Conservation (phyloP, 352 stramenopile genomes). For the Globisporangium takayamanum region DNA sequence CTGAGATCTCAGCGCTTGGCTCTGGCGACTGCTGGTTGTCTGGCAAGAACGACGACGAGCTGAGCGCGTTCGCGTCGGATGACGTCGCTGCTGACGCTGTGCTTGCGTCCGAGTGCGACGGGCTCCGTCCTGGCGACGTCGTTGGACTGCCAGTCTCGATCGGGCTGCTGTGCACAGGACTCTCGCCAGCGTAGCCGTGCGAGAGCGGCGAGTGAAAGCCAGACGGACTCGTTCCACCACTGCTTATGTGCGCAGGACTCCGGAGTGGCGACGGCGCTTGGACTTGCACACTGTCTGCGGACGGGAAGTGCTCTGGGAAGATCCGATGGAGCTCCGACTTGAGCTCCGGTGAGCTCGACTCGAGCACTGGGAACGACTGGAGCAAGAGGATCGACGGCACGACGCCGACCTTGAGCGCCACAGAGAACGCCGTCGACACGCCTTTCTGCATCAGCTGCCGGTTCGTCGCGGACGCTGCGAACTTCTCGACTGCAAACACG, state of each 20-base stretch:
- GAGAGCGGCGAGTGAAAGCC: constrained; percentile 31
- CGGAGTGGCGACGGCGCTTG: constrained; percentile 21
- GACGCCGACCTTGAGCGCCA: constrained; percentile 68
- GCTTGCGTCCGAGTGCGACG: constrained; percentile 60
- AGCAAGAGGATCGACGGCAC: constrained; percentile 59
- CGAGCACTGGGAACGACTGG: constrained; percentile 71
- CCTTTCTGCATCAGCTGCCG: constrained; percentile 78
- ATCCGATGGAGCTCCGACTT: constrained; percentile 72
- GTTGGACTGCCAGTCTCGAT: constrained; percentile 40
- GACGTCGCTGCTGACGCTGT: constrained; percentile 38
- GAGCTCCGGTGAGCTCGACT: constrained; percentile 59
- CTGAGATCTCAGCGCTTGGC: constrained; percentile 21
- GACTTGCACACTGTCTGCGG: constrained; percentile 40
- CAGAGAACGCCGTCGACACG: constrained; percentile 70
- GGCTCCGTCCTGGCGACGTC: constrained; percentile 56
- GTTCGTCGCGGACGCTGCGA: constrained; percentile 67
- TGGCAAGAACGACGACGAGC: constrained; percentile 72
- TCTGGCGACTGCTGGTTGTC: constrained; percentile 47
- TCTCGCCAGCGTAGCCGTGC: constrained; percentile 28
- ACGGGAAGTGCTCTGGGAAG: constrained; percentile 78
- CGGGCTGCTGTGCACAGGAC: constrained; percentile 44
- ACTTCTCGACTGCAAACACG: constrained; percentile 82
- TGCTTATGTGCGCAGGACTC: constrained; percentile 14
- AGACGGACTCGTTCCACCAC: constrained; percentile 28
- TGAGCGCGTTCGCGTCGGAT: constrained; percentile 56